Base-by-base conservation (phyloP, 441 rosid genomes). In the Iberis amara region DNA sequence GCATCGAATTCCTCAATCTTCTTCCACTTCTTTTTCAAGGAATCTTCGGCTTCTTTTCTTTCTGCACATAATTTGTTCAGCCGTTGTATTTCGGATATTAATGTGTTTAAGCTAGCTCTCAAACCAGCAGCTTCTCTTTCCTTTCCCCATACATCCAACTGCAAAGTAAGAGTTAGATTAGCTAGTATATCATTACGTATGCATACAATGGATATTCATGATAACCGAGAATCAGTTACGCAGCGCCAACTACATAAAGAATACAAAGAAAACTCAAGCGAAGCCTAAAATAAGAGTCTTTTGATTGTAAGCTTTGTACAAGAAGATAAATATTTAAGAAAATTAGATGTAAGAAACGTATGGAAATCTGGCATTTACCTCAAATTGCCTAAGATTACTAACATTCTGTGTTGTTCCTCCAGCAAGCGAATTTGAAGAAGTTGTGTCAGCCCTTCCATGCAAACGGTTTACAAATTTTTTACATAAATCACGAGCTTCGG, bases 101-200 rank as follows among this genome's bases (percentile, higher is more conserved):
- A 65, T 39, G 94, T 82, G 65, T 75, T 85, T 75, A 88, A 70
- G 75, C 96, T 83, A 68, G 94, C 89, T 71, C 80, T 81, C 71
- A 88, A 63, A 50, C 98, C 96, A 69, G 89, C 76, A 49, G 77
- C 81, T 76, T 91, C 98, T 69, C 96, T 83, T 73, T 88, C 95
- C 74, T 83, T 91, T 64, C 81, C 79, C 98, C 96, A 91, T 65
- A 87, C 86, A 68, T 91, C 96, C 79, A 91, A 68, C 98, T 87
- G 74, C 66, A 69, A 63, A 36, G 61, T 43, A 32, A 47, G 65
- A 52, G 24, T 30, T 6, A 39, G 36, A 39, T 40, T 39, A 47
- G 50, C 55, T 53, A 33, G 15, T 51, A 35, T 50, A 59, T 23
- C 9, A 50, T 14, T 51, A 43, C 41, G 30, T 13, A 42, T 11